phyloP scores from a whole-genome alignment of 106 monocot species.

The Dioscorea zingiberensis region DNA sequence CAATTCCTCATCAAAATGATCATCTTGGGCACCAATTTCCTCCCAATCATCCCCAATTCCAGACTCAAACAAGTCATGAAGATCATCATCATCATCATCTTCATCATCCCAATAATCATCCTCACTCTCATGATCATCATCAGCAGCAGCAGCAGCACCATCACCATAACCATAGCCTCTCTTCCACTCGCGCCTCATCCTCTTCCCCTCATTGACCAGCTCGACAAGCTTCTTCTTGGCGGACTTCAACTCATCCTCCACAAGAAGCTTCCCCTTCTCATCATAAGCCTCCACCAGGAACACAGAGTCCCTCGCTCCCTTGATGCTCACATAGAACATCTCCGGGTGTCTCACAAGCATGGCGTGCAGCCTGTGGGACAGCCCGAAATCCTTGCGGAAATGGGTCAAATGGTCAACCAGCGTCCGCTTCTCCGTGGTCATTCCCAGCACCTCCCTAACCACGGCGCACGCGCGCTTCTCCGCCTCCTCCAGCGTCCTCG shows the following conservation, averaged over 20 bases:
- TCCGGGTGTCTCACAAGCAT: conserved; percentile 91
- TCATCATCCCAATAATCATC: conserved; percentile 30
- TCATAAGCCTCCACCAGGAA: conserved; percentile 86
- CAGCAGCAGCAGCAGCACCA: no score
- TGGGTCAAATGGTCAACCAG: conserved; percentile 90
- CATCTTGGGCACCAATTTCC: conserved; percentile 22
- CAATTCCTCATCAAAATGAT: neutral
- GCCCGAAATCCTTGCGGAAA: conserved; percentile 70
- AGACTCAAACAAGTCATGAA: conserved; percentile 57
- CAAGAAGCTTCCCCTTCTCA: conserved; percentile 52
- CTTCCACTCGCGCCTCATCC: conserved; percentile 60
- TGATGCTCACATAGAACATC: conserved; percentile 96
- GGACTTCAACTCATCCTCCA: conserved; percentile 52
- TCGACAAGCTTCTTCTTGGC: conserved; percentile 47
- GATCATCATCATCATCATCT: conserved; percentile 32
- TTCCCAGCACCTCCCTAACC: conserved; percentile 80
- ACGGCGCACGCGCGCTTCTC: conserved; percentile 71
- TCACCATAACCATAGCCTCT: conserved; percentile 19
- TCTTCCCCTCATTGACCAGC: conserved; percentile 72
- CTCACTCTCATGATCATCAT: conserved; percentile 18
- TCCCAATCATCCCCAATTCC: conserved; percentile 82
- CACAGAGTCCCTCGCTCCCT: conserved; percentile 84
- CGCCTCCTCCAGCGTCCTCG: conserved; percentile 17
- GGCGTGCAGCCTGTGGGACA: conserved; percentile 68
- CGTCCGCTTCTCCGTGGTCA: conserved; percentile 85